These are phyloP conservation scores for Trypanosoma vivax DNA, from an alignment of 208 protist species.

Conservation along the genomic window DNA sequence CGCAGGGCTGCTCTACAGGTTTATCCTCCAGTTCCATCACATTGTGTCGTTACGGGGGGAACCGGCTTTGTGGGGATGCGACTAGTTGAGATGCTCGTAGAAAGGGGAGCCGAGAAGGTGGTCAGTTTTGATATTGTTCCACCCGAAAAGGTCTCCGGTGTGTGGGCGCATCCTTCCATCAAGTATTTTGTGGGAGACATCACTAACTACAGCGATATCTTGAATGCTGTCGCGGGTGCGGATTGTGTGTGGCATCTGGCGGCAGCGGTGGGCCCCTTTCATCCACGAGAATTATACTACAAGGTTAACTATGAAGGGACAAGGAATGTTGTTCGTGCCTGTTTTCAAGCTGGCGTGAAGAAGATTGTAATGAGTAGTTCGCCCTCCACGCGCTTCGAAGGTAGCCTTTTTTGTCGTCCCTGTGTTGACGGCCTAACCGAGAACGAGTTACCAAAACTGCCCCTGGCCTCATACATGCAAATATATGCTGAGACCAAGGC, in stretches of 20 bases:
- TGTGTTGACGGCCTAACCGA: constrained; percentile 91
- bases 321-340: constrained; percentile 91
- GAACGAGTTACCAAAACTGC: constrained; percentile 83
- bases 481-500: constrained; percentile 93
- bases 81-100: constrained; percentile 94
- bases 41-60: constrained; percentile 90
- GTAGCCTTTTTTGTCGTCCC: constrained; percentile 79
- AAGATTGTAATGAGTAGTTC: constrained; percentile 93
- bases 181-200: constrained; percentile 91
- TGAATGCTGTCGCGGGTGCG: constrained; percentile 65
- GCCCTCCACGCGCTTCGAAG: constrained; percentile 90
- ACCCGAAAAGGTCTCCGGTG: constrained; percentile 50
- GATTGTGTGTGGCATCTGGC: constrained; percentile 94
- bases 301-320: constrained; percentile 91
- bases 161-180: constrained; percentile 80
- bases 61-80: constrained; percentile 94
- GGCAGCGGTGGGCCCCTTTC: constrained; percentile 92
- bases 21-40: constrained; percentile 76
- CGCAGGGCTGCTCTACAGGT: constrained; percentile 31
- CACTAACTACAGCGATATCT: constrained; percentile 67
- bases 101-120: constrained; percentile 88
- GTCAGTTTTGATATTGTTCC: constrained; percentile 90
- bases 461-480: constrained; percentile 88
- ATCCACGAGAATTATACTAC: constrained; percentile 80
- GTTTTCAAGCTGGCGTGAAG: constrained; percentile 80